Base-by-base conservation (phyloP, 75 land plant species). In the Pinus taeda region DNA sequence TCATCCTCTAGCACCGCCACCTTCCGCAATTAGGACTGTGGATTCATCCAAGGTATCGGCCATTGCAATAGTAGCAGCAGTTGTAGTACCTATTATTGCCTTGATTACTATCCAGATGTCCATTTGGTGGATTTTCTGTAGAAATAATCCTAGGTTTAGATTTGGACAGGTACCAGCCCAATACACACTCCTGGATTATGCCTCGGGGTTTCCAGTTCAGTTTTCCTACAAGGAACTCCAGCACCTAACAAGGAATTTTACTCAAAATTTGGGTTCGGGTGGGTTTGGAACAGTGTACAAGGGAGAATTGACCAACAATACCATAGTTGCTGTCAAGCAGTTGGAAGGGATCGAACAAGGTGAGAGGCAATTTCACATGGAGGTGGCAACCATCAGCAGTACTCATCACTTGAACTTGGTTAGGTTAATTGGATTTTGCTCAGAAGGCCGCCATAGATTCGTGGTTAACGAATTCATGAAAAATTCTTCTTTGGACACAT, bases 331-430 rank as follows among this genome's bases (percentile, higher is more conserved):
- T 11, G 93, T 95, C 72, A 95, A 95, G 77, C 88, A 80, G 57
- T 75, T 95, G 0, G 98, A 95, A 66, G 91, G 91, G 4, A 87
- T 91, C 57, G 89, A 83, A 67, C 98, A 92, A 77, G 97, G 97
- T 18, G 98, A 95, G 79, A 89, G 86, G 78, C 93, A 95, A 62
- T 95, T 95, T 75, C 72, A 88, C 62, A 91, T 86, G 89, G 98
- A 93, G 82, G 92, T 95, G 0, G 90, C 92, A 6, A 88, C 91
- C 1, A 95, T 95, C 9, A 88, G 93, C 49, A 88, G 92, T 67
- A 93, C 93, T 55, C 96, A 95, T 78, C 98, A 95, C 59, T 64
- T 88, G 86, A 91, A 95, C 83, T 79, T 93, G 85, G 90, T 95
- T 69, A 85, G 90, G 79, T 77, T 95, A 71, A 76, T 89, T 29